Evolutionary conservation across 2,329 filamentous ascomycete species (phyloP), one percentile per base, ranked within the genome.

Genomic region (Diplodia mutila): DNA sequence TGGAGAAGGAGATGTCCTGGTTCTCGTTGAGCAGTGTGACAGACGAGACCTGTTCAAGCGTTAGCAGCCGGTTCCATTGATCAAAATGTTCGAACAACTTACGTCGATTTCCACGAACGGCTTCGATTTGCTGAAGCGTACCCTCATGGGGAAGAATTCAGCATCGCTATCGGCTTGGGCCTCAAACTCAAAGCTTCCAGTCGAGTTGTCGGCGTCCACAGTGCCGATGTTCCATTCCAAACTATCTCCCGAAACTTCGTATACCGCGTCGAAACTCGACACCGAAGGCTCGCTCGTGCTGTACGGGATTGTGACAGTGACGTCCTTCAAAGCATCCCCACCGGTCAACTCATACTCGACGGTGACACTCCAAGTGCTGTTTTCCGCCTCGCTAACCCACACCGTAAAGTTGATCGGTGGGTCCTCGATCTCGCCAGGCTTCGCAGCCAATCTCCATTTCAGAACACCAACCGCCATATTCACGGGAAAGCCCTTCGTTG

Each of bases 61-160:
- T 53, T 6, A 66, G 53, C 8, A 39, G n/a, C 6, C 21, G 46
- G 16, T 52, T 27, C 16, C 8, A 32, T 4, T 49, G 42, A 46
- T 39, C 32, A 46, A 69, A 8, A 23, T 25, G 46, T 3, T 39
- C 5, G 18, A 42, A 16, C 54, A 70, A 87, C 91, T 90, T 85
- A 98, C 94, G 82, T 97, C 93, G 71, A 99, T 92, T 74, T 97
- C 93, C 61, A 98, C 87, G 79, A 92, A 97, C 32, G 95, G 94
- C 68, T 86, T 88, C 51, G 88, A 86, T 86, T 97, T 97, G 70
- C 88, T 90, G 81, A 99, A 99, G 66, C 89, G 87, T 69, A 98
- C 89, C 65, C 87, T 90, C 94, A 99, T 98, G 1, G 95, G 95
- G 89, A 99, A 99, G 83, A 98, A 98, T 74, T 97, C 94, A 67